Percentiles rank a stretch among this genome's conserved stretches.
phyloP scores from a whole-genome alignment of 1,284 basidiomycete species.

The Moesziomyces parantarcticus region DNA sequence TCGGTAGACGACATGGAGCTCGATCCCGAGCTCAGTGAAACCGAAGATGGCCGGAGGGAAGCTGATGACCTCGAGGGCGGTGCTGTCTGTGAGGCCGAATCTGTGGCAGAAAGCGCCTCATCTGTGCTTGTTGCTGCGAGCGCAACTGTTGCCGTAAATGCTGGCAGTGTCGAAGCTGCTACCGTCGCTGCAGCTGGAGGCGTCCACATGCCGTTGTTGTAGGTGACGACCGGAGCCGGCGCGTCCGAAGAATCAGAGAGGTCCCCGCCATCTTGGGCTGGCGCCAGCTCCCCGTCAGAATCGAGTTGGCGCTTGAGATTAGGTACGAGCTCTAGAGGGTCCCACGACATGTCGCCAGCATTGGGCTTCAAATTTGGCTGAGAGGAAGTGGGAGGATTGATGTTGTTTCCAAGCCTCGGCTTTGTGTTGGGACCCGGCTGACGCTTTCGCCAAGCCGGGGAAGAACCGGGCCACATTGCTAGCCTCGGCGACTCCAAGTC shows the following conservation, averaged over 20 bases:
- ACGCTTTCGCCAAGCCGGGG: slow-evolving; percentile 30
- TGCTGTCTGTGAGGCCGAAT: background rate
- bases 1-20: too few relatives aligned
- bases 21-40: too few relatives aligned
- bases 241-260: background rate
- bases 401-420: slow-evolving; percentile 24
- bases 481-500: background rate
- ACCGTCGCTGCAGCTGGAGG: slow-evolving; percentile 14
- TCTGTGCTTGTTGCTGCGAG: background rate
- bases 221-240: slow-evolving; percentile 6
- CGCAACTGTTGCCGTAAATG: slow-evolving; percentile 10
- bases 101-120: background rate
- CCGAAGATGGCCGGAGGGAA: background rate
- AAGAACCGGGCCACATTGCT: slow-evolving; percentile 27
- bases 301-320: slow-evolving; percentile 11
- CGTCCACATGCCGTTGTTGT: slow-evolving; percentile 43
- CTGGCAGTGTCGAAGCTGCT: background rate
- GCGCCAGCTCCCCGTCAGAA: slow-evolving; percentile 1
- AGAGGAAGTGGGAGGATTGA: background rate
- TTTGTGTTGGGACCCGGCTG: slow-evolving; percentile 11
- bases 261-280: background rate
- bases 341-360: background rate
- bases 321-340: slow-evolving; percentile 3
- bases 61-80: background rate
- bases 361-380: background rate